Evolutionary conservation across 768 basidiomycete genomes (phyloP), one percentile per base, ranked within the genome.

Genomic region (Termitomyces eurrhizus): DNA sequence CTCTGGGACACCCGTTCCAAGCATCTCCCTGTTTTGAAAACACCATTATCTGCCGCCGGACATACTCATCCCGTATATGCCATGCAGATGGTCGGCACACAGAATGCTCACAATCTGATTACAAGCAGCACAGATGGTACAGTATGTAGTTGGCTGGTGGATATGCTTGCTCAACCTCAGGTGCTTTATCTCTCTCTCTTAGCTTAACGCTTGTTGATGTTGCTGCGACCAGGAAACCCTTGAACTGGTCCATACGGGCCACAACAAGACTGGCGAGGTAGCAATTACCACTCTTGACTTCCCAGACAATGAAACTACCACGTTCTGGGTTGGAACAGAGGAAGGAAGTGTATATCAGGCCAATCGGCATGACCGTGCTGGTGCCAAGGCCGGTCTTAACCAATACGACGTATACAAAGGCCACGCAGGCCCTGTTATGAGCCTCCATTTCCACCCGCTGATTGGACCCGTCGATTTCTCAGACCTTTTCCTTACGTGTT

Each of bases 1-100:
- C 83, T 98, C 0, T 99, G 97, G 97, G 97, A 99, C 69, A 98
- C 95, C 8, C 88, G 97, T 51, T 93, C 95, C 2, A 96, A 96
- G 71, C 94, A 97, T 70, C 78, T 98, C 2, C 97, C 97, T 0
- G 94, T 98, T 3, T 79, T 98, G 52, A 99, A 98, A 77, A 97
- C 97, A 6, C 97, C 97, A 0, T 75, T 98, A 44, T 97, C 95
- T 16, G 93, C 95, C 1, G 88, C 93, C 33, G 97, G 97, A 0
- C 97, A 99, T 70, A 98, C 97, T 4, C 96, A 99, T 74, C 97
- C 97, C 0, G 93, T 99, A 42, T 99, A 99, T 76, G 92, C 93
- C 0, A 97, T 99, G 89, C 88, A 92, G 65, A 94, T 98, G 88
- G 92, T 98, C 18, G 97, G 97, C 9, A 97, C 97, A 2, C 97